Percentiles rank a stretch among this genome's conserved stretches.
These are phyloP conservation scores for Penicillium sp. DNA, from an alignment of 2,329 filamentous ascomycete genomes.

Conservation along the genomic window DNA sequence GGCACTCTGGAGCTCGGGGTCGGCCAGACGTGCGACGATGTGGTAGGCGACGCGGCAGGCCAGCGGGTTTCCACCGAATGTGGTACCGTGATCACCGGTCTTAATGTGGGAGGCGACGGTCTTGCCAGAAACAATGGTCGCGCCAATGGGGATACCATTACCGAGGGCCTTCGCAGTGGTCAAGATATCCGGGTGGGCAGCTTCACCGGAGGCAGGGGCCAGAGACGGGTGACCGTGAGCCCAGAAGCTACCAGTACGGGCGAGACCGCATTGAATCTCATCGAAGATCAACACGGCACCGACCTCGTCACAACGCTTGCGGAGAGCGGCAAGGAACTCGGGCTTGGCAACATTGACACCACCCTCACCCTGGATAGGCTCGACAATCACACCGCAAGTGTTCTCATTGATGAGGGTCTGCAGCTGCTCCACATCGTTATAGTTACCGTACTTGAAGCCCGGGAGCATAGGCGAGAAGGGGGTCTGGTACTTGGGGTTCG, in stretches of 20 bases:
- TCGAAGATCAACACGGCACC: slow-evolving; percentile 91
- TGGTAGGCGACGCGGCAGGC: slow-evolving; percentile 84
- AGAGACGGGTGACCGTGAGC: slow-evolving; percentile 76
- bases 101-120: slow-evolving; percentile 71
- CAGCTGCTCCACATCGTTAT: slow-evolving; percentile 79
- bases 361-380: slow-evolving; percentile 97
- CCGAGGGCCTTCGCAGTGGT: slow-evolving; percentile 96
- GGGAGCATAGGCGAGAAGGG: slow-evolving; percentile 96
- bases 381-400: slow-evolving; percentile 93
- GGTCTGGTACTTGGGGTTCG: slow-evolving; percentile 96
- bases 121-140: slow-evolving; percentile 70
- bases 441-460: slow-evolving; percentile 84
- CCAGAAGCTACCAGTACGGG: slow-evolving; percentile 88
- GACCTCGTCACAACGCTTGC: slow-evolving; percentile 81
- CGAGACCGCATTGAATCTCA: slow-evolving; percentile 94
- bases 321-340: slow-evolving; percentile 84
- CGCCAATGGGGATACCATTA: slow-evolving; percentile 94
- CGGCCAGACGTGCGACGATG: slow-evolving; percentile 77
- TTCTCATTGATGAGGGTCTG: slow-evolving; percentile 76
- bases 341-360: slow-evolving; percentile 83
- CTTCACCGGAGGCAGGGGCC: slow-evolving; percentile 51
- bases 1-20: slow-evolving; percentile 69
- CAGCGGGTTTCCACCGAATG: slow-evolving; percentile 90
- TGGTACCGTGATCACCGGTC: slow-evolving; percentile 88
- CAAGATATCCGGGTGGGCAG: slow-evolving; percentile 90